Evolutionary conservation across 2,329 filamentous ascomycete genomes (phyloP), one percentile per base, ranked within the genome.

Genomic region (Mycocentrospora acerina): DNA sequence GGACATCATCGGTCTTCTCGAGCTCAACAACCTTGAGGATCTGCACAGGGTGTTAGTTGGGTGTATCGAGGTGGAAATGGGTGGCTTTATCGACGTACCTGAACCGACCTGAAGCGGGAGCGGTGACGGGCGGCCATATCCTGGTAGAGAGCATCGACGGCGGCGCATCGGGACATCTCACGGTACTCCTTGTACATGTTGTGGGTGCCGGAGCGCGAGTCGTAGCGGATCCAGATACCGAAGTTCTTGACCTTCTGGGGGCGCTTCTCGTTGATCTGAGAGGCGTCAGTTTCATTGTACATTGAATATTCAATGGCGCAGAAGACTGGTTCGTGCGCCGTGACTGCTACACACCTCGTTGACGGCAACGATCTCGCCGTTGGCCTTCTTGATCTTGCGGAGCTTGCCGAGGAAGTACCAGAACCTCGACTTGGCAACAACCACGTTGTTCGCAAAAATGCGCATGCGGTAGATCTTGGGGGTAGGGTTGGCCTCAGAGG

Each of bases 141-240:
- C 78, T 93, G 88, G 86, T 98, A 98, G 72, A 98, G 84, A 62
- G 91, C 78, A 78, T 97, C 88, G 69, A 97, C 91, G 60, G 93
- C 93, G 62, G 93, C 91, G 69, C 86, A 88, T 76, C 93, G 83
- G 72, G 88, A 91, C 83, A 97, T 88, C 83, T 97, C 93, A 73
- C 93, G 88, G 87, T 96, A 97, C 86, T 98, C 93, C 86, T 97
- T 97, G 89, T 98, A 98, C 93, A 98, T 98, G 87, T 98, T 98
- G 90, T 98, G 93, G 68, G 93, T 98, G 68, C 93, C 93, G 67
- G 93, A 97, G 77, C 93, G 91, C 53, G 94, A 98, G 80, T 98
- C 91, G 81, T 98, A 98, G 73, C 94, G 90, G 79, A 98, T 86
- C 94, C 94, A 98, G 84, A 98, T 85, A 75, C 93, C 93, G 74